Evolutionary conservation across 352 stramenopile species (phyloP).

Genomic region (Hyaloperonospora arabidopsidis): DNA sequence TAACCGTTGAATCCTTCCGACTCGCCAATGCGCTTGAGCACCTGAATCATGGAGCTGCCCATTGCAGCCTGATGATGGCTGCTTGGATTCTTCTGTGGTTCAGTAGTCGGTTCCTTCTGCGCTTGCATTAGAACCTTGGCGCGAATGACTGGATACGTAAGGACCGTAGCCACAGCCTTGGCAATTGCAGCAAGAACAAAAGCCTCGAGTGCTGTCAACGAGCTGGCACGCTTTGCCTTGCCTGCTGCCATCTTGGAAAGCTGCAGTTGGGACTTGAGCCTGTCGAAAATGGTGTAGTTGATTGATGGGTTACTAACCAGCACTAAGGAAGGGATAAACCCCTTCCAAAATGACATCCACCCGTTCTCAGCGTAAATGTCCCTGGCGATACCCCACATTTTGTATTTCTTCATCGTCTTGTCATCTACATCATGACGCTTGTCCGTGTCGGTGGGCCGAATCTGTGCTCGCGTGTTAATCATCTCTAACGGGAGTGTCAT

Average conservation of each 20-base stretch:
- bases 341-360: constrained; percentile 78
- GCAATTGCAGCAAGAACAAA: constrained; percentile 76
- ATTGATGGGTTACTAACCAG: constrained; percentile 86
- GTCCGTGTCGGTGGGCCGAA: constrained; percentile 36
- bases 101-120: constrained; percentile 49
- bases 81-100: constrained; percentile 16
- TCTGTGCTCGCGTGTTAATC: constrained; percentile 83
- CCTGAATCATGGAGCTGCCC: constrained; percentile 56
- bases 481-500: constrained; percentile 85
- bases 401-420: constrained; percentile 24
- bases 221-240: constrained; percentile 32
- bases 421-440: constrained; percentile 31
- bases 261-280: constrained; percentile 67
- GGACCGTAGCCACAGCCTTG: constrained; percentile 74
- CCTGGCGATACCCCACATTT: constrained; percentile 38
- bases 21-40: constrained; percentile 59
- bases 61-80: constrained; percentile 40
- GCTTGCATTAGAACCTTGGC: constrained; percentile 85
- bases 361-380: constrained; percentile 70
- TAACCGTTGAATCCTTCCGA: constrained; percentile 48
- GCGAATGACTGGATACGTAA: constrained; percentile 86
- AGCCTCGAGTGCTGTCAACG: constrained; percentile 59
- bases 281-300: constrained; percentile 86
- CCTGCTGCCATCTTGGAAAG: constrained; percentile 40
- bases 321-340: constrained; percentile 81